Base-by-base conservation (phyloP, 2,329 filamentous ascomycete genomes). In the Ceratocystis variospora region DNA sequence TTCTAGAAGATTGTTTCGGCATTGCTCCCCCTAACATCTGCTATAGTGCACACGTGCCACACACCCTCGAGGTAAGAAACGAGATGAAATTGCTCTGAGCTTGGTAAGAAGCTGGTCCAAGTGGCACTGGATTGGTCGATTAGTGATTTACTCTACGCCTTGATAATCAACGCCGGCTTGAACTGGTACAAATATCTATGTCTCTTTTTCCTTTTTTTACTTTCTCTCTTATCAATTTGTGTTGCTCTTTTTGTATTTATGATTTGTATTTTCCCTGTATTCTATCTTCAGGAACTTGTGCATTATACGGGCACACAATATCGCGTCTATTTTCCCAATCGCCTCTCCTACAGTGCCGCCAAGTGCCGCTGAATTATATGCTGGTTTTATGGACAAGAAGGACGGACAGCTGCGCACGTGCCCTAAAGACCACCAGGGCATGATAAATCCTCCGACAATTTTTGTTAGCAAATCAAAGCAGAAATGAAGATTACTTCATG, bases 361-460 rank as follows among this genome's bases (percentile, higher is more conserved):
- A 59, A 59, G 53, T 59, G 53, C 55, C 55, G 55, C 55, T 59
- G 55, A n/a, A 59, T 59, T 33, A 25, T n/a, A 59, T 59, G 28
- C 28, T 37, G 28, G 55, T 59, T 33, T 59, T 59, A 59, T 59
- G n/a, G 28, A 59, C 55, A 59, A 31, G 53, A 59, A 33, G 55
- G 19, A 22, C n/a, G 3, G 17, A 31, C 55, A 15, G 55, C 28
- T n/a, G 55, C 33, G 55, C 55, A 59, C 55, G 55, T n/a, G 33
- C 55, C n/a, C 28, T 3, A 37, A 12, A 28, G n/a, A 25, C n/a
- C 48, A 19, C 48, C n/a, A n/a, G n/a, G 55, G 55, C 55, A 59
- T 59, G 33, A 59, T 59, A 37, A 59, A 59, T 59, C 55, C 55
- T 59, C 55, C 28, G 55, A 59, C 17, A 15, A 59, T 25, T 33